Evolutionary conservation across 345 rosid species (phyloP).

Genomic region (Gossypium arboreum): DNA sequence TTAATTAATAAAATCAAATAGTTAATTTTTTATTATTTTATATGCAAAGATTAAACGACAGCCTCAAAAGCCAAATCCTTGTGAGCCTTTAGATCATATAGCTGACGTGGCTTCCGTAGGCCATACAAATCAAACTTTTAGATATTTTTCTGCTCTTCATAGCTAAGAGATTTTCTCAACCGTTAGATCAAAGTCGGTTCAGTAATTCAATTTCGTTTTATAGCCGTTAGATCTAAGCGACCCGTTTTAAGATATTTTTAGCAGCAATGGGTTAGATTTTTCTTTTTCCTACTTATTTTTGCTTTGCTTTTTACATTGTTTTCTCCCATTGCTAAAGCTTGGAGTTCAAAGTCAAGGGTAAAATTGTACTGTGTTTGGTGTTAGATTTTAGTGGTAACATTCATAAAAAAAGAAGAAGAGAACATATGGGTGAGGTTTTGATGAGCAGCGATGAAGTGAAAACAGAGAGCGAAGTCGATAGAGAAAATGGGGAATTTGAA

Average conservation of each 20-base stretch:
- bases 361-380: not conserved
- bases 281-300: not conserved
- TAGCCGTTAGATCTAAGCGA: conserved; percentile 29
- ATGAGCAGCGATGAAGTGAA: conserved; percentile 34
- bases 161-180: conserved; percentile 4
- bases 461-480: conserved; percentile 9
- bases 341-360: not conserved
- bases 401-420: not conserved
- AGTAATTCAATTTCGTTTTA: not conserved
- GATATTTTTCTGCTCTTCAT: conserved; percentile 26
- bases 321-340: not conserved
- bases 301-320: not conserved
- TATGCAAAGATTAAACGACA: not conserved
- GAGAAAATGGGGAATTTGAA: conserved; percentile 11
- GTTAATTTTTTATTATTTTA: not conserved
- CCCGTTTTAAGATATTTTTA: conserved; percentile 37
- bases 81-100: conserved; percentile 12
- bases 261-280: not conserved
- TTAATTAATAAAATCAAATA: too few species aligned
- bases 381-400: not conserved
- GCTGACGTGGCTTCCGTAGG: conserved; percentile 48
- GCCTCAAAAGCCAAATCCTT: not conserved
- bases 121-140: conserved; percentile 32
- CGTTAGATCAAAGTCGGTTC: conserved; percentile 33
- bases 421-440: conserved; percentile 37